Conservation (phyloP, 1,284 basidiomycete genomes). For the Austroboletus niveus region DNA sequence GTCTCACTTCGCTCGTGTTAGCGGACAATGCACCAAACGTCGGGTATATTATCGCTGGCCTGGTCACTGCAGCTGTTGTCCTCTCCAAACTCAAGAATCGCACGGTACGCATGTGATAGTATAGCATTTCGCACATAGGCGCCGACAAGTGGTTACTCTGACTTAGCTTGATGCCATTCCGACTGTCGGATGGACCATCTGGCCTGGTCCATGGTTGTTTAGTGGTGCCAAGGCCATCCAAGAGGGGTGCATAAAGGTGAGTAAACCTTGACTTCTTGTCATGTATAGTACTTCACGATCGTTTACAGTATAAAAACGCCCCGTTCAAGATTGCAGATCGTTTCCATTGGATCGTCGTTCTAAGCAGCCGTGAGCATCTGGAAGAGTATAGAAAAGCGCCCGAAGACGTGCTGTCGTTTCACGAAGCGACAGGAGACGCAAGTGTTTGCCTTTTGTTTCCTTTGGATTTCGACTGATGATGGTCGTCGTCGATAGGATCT, state of each 20-base stretch:
- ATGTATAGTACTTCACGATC: background rate
- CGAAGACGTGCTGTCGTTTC: constrained; percentile 24
- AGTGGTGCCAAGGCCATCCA: background rate
- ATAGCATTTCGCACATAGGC: no score
- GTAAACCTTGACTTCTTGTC: background rate
- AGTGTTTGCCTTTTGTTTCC: background rate
- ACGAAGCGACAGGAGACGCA: constrained; percentile 35
- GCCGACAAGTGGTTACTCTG: no score
- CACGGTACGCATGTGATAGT: no score
- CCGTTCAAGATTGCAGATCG: background rate
- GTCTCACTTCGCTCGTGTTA: no score
- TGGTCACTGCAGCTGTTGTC: no score
- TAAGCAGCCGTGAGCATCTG: background rate
- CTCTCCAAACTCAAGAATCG: no score
- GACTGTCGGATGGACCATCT: background rate
- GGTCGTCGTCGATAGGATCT: constrained; percentile 1
- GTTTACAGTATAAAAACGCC: background rate
- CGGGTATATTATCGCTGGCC: no score
- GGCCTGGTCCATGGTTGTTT: background rate
- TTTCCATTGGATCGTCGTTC: background rate
- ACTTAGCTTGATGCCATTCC: background rate
- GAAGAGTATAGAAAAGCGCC: background rate
- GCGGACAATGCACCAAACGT: no score
- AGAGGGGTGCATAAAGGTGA: background rate
- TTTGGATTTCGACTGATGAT: background rate